Conservation (phyloP, 1,284 basidiomycete genomes). For the Cryptococcus jaspeensis region DNA sequence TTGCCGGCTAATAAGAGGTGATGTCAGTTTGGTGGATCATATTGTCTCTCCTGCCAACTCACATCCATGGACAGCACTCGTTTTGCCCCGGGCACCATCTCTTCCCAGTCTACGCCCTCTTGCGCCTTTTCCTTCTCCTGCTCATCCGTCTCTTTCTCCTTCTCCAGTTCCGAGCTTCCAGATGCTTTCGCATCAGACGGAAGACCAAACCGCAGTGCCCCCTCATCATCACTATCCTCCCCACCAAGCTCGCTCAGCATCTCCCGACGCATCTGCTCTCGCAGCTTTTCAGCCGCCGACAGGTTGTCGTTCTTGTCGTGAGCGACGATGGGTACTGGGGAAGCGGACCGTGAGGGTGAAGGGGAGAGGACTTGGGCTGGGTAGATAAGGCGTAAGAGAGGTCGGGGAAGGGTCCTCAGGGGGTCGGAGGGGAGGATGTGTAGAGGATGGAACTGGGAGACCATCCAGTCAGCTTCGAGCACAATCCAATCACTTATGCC, state of each 20-base stretch:
- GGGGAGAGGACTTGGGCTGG: conserved; percentile 30
- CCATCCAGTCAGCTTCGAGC: not conserved
- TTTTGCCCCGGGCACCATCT: conserved; percentile 38
- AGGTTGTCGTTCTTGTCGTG: conserved; percentile 25
- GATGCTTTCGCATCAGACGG: not conserved
- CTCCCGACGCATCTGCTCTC: conserved; percentile 47
- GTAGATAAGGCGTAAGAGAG: conserved; percentile 40
- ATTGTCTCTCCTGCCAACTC: conserved; percentile 17
- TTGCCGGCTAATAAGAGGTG: conserved; percentile 25
- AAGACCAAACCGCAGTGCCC: conserved; percentile 19
- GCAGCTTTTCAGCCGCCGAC: conserved; percentile 38
- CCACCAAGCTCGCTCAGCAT: conserved; percentile 35
- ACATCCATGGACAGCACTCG: conserved; percentile 48
- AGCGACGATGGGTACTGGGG: conserved; percentile 9
- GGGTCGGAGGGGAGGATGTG: conserved; percentile 43
- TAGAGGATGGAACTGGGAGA: conserved; percentile 48
- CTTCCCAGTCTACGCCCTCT: conserved; percentile 39
- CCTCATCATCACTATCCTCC: conserved; percentile 21
- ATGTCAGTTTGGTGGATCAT: not conserved
- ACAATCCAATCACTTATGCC: not conserved
- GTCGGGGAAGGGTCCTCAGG: conserved; percentile 34
- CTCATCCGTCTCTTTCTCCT: conserved; percentile 3
- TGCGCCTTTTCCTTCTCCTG: conserved; percentile 5
- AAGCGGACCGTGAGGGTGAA: conserved; percentile 13
- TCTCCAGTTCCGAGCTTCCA: not conserved